phyloP scores from a whole-genome alignment of 805 yeast genomes.

The Saccharomycopsis sp. region DNA sequence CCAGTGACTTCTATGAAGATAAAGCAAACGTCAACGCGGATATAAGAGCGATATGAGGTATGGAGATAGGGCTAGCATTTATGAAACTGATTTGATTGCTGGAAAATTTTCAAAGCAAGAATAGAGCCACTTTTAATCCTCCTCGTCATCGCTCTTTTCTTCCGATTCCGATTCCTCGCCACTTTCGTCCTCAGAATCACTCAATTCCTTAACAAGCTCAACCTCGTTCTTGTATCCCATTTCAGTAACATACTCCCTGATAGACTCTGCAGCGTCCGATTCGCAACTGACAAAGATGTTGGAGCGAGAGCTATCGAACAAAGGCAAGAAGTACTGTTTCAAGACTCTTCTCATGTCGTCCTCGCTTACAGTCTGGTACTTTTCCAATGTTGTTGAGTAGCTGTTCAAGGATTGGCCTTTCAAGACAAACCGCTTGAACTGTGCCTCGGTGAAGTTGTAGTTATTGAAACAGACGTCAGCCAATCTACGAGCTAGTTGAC shows the following conservation, averaged over 20 bases:
- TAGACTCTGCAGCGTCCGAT: conserved; percentile 47
- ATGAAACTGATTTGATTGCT: no score
- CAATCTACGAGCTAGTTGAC: conserved; percentile 58
- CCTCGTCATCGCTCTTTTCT: conserved; percentile 22
- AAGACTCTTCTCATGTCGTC: conserved; percentile 45
- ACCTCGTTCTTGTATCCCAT: conserved; percentile 56
- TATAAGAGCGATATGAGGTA: no score
- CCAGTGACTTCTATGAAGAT: no score
- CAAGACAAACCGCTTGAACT: not conserved
- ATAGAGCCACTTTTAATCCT: not conserved
- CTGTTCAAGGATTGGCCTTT: not conserved
- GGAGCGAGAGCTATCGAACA: conserved; percentile 54
- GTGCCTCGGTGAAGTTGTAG: conserved; percentile 49
- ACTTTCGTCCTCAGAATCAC: conserved; percentile 23
- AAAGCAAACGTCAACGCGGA: no score
- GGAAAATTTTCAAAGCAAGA: no score
- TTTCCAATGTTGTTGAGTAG: conserved; percentile 37
- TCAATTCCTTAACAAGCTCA: conserved; percentile 39
- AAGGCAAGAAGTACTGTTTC: conserved; percentile 52
- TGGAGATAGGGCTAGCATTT: no score
- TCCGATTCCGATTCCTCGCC: conserved; percentile 23
- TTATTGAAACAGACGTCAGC: conserved; percentile 56
- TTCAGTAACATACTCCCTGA: conserved; percentile 40
- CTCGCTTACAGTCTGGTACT: conserved; percentile 47
- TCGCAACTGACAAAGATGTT: conserved; percentile 68